Evolutionary conservation across 2,329 filamentous ascomycete species (phyloP).

Genomic region (Claviceps sorghi): DNA sequence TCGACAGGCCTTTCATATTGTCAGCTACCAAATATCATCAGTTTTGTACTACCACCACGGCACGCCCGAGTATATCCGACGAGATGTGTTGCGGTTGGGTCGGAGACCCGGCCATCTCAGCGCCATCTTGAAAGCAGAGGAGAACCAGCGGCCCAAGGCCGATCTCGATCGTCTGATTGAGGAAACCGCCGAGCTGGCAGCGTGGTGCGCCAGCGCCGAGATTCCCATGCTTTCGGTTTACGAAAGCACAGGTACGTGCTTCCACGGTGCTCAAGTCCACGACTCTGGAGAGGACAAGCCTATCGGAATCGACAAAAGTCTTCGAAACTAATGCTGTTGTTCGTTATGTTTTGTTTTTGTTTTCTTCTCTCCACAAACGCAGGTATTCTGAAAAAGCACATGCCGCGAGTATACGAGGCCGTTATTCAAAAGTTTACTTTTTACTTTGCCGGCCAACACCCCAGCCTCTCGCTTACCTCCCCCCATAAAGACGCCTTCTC

Average conservation of each 20-base stretch:
- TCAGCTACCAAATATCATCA: conserved; percentile 63
- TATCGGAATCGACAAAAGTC: background rate
- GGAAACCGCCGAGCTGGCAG: conserved; percentile 79
- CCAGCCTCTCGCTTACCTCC: conserved; percentile 46
- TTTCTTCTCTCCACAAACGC: background rate
- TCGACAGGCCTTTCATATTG: conserved; percentile 63
- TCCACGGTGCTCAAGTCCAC: background rate
- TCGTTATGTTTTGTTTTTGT: background rate
- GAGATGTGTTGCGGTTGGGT: conserved; percentile 62
- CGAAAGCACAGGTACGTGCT: conserved; percentile 63
- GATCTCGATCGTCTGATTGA: conserved; percentile 74
- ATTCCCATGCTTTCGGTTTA: conserved; percentile 84
- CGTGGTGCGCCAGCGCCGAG: conserved; percentile 83
- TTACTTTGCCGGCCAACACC: conserved; percentile 70
- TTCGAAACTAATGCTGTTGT: background rate
- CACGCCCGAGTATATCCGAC: conserved; percentile 80
- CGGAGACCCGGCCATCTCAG: conserved; percentile 76
- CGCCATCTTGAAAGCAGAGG: conserved; percentile 63
- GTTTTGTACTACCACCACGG: conserved; percentile 91
- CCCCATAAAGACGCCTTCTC: conserved; percentile 26
- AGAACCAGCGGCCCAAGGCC: conserved; percentile 52
- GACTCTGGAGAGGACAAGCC: background rate
- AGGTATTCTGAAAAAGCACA: conserved; percentile 82
- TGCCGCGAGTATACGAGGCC: conserved; percentile 68
- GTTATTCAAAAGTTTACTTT: conserved; percentile 66